Evolutionary conservation across 2,329 filamentous ascomycete species (phyloP).

Genomic region (Colletotrichum simmondsii): DNA sequence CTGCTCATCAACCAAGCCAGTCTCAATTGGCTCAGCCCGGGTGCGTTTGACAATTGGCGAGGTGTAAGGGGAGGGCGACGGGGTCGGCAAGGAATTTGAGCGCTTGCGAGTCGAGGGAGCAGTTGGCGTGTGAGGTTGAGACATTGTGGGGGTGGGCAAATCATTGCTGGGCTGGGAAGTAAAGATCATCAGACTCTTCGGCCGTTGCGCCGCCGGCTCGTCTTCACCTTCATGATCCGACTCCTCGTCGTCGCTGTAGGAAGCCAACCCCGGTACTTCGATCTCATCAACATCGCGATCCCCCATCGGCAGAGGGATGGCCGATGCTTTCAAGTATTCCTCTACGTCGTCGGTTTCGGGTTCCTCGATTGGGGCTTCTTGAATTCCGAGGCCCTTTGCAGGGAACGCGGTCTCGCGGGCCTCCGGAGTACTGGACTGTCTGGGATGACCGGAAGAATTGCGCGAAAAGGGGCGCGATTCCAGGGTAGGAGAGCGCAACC

Average conservation of each 20-base stretch:
- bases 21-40: slow-evolving; percentile 12
- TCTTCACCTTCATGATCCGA: slow-evolving; percentile 51
- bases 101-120: slow-evolving; percentile 53
- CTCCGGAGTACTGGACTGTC: slow-evolving; percentile 52
- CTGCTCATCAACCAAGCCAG: slow-evolving; percentile 1
- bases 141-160: slow-evolving; percentile 45
- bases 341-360: slow-evolving; percentile 40
- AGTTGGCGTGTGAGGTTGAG: slow-evolving; percentile 48
- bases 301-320: slow-evolving; percentile 75
- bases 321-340: slow-evolving; percentile 60
- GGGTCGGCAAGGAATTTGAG: slow-evolving; percentile 61
- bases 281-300: slow-evolving; percentile 82
- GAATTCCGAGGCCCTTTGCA: slow-evolving; percentile 39
- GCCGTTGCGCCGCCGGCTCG: slow-evolving; percentile 46
- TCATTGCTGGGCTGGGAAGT: slow-evolving; percentile 40
- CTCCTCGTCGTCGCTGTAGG: slow-evolving; percentile 71
- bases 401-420: slow-evolving; percentile 48
- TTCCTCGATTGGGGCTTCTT: slow-evolving; percentile 29
- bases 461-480: slow-evolving; percentile 62
- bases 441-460: slow-evolving; percentile 52
- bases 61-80: slow-evolving; percentile 41
- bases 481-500: slow-evolving; percentile 69
- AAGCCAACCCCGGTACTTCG: slow-evolving; percentile 77
- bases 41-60: slow-evolving; percentile 34
- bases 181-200: slow-evolving; percentile 58